Evolutionary conservation across 1,284 basidiomycete genomes (phyloP).

Genomic region (Porogramme epimiltina): DNA sequence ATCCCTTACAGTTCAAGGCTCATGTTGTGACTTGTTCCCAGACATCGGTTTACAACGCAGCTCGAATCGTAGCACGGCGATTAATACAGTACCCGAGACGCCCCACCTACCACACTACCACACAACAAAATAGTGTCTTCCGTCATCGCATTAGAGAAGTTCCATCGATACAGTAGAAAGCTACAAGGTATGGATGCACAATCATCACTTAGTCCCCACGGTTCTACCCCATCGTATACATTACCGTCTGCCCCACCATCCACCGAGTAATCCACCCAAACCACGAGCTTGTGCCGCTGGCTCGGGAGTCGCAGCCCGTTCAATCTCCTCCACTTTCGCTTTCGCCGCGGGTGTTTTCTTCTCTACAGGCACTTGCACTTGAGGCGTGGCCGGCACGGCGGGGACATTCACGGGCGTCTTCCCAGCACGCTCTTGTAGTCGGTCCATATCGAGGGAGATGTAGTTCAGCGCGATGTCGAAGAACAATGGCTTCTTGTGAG

Average conservation of each 20-base stretch:
- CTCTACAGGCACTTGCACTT: slow-evolving; percentile 23
- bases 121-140: too few relatives aligned
- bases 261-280: slow-evolving; percentile 47
- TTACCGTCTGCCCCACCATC: slow-evolving; percentile 56
- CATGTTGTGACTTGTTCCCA: too few relatives aligned
- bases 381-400: slow-evolving; percentile 21
- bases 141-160: too few relatives aligned
- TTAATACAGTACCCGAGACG: too few relatives aligned
- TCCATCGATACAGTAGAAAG: too few relatives aligned
- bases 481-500: slow-evolving; percentile 81
- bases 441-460: slow-evolving; percentile 81
- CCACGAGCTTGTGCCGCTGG: slow-evolving; percentile 35
- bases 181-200: too few relatives aligned
- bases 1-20: too few relatives aligned
- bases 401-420: slow-evolving; percentile 37
- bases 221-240: too few relatives aligned
- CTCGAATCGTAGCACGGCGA: too few relatives aligned
- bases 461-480: slow-evolving; percentile 96
- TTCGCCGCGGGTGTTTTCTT: slow-evolving; percentile 27
- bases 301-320: slow-evolving; percentile 43
- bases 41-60: too few relatives aligned
- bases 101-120: too few relatives aligned
- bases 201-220: too few relatives aligned
- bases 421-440: slow-evolving; percentile 71
- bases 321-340: slow-evolving; percentile 40